Conservation (phyloP, 345 rosid species). For the thale cress (Arabidopsis thaliana) region TAIR10.1 NC_003076.8:19213501-19214000, state of each 20-base stretch:
- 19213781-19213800: not conserved
- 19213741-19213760: not conserved
- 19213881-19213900: slow-evolving; percentile 38
- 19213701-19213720: slow-evolving; percentile 43
- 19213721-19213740: slow-evolving; percentile 34
- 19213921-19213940: slow-evolving; percentile 79
- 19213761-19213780: not conserved
- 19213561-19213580: slow-evolving; percentile 61
- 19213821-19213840: slow-evolving; percentile 29
- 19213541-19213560: slow-evolving; percentile 62
- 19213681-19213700: slow-evolving; percentile 36
- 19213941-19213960: slow-evolving; percentile 58
- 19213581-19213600: slow-evolving; percentile 68
- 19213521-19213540: slow-evolving; percentile 48
- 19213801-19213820: slow-evolving; percentile 28
- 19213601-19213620: slow-evolving; percentile 59
- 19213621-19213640: not conserved
- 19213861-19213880: slow-evolving; percentile 77
- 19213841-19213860: slow-evolving; percentile 76
- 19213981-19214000: not conserved
- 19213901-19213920: slow-evolving; percentile 75
- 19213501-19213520: not conserved
- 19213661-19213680: slow-evolving; percentile 7
- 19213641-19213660: not conserved
- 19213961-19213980: not conserved